phyloP scores from a whole-genome alignment of 306 rosid species.

The Leucaena leucocephala region DNA sequence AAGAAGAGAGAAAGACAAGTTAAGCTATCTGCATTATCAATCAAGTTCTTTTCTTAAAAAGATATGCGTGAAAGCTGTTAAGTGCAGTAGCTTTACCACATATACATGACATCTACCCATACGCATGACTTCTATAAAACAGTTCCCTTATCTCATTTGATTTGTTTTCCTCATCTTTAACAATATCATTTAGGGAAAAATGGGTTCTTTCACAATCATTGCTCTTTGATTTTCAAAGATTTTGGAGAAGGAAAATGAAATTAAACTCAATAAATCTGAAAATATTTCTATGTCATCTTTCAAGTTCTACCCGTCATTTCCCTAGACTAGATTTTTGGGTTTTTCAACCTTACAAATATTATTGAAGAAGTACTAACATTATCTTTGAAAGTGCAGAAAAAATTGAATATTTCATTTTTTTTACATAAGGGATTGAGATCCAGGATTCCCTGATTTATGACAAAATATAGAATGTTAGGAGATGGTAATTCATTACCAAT shows the following conservation, averaged over 20 bases:
- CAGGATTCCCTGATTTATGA: slow-evolving; percentile 12
- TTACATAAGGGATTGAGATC: neutral
- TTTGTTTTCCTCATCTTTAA: slow-evolving; percentile 19
- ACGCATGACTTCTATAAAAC: slow-evolving; percentile 15
- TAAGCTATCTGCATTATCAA: slow-evolving; percentile 12
- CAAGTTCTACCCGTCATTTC: neutral
- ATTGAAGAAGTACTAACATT: neutral
- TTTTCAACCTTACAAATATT: neutral
- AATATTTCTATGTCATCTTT: slow-evolving; percentile 9
- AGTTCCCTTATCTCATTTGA: slow-evolving; percentile 13
- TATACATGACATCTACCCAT: slow-evolving; percentile 22
- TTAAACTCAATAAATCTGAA: slow-evolving; percentile 4
- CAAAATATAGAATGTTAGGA: slow-evolving; percentile 4
- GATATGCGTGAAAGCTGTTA: slow-evolving; percentile 19
- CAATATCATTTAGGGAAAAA: slow-evolving; percentile 11
- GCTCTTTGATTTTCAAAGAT: slow-evolving; percentile 22
- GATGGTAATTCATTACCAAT: slow-evolving; percentile 3
- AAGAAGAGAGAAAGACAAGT: slow-evolving; percentile 13
- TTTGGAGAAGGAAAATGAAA: slow-evolving; percentile 9
- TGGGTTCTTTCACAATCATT: neutral
- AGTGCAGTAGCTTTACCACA: slow-evolving; percentile 16
- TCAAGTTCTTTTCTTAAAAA: neutral
- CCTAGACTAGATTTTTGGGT: neutral
- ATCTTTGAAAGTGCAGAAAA: neutral
- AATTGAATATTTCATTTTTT: neutral